Evolutionary conservation across 148 eudicot species (phyloP).

Genomic region (Rhododendron henanense): DNA sequence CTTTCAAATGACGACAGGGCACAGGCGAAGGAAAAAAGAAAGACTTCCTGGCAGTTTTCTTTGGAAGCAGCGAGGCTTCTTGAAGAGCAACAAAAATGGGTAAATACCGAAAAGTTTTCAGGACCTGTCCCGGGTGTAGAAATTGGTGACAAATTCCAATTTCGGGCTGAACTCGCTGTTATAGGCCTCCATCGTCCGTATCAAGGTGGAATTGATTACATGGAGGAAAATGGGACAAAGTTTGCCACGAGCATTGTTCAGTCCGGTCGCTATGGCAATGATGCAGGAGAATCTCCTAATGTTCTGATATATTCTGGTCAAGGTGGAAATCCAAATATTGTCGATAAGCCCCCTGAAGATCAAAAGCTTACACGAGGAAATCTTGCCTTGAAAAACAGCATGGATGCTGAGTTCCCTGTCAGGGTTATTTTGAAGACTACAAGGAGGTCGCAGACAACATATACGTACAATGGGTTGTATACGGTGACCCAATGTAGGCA

Average conservation of each 20-base stretch:
- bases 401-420: conserved; percentile 29
- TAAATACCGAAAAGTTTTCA: conserved; percentile 10
- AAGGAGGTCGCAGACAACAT: conserved; percentile 16
- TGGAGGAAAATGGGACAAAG: conserved; percentile 18
- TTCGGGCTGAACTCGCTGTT: conserved; percentile 36
- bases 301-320: conserved; percentile 40
- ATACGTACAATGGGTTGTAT: conserved; percentile 66
- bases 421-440: conserved; percentile 36
- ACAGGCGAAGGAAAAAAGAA: neutral
- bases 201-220: conserved; percentile 40
- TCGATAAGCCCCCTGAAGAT: conserved; percentile 27
- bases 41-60: neutral
- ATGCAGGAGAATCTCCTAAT: conserved; percentile 11
- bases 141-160: conserved; percentile 42
- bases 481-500: conserved; percentile 22
- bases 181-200: conserved; percentile 42
- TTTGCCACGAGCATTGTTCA: conserved; percentile 48
- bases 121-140: conserved; percentile 45
- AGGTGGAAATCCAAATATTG: conserved; percentile 36
- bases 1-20: neutral
- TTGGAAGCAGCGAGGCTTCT: conserved; percentile 19
- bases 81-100: conserved; percentile 14
- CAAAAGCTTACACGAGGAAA: conserved; percentile 51
- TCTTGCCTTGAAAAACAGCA: conserved; percentile 50
- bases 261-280: conserved; percentile 37